A percentile compares a stretch with the other conserved stretches of the same genome.
Evolutionary conservation across 2,329 filamentous ascomycete genomes (phyloP).

Genomic region (Monosporascus sp.): DNA sequence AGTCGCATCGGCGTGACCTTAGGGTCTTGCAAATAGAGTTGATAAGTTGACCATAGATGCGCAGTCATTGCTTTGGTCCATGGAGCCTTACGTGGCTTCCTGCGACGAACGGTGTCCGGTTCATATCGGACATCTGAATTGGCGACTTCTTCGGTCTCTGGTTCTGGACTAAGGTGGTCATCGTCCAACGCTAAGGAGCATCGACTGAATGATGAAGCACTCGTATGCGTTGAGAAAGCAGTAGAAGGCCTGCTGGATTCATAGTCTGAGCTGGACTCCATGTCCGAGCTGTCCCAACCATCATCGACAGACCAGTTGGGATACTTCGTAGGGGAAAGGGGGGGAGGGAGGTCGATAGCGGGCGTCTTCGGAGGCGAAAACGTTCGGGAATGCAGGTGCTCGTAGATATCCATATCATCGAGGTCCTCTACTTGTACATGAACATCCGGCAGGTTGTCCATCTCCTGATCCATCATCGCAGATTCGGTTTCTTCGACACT

Average conservation of each 20-base stretch:
- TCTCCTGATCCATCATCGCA: conserved; percentile 35
- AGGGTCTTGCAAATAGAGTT: conserved; percentile 61
- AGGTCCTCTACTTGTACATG: conserved; percentile 28
- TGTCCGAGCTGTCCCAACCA: conserved; percentile 45
- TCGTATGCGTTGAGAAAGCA: conserved; percentile 55
- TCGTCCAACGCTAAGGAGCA: conserved; percentile 54
- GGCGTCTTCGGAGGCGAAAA: conserved; percentile 59
- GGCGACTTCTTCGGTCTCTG: conserved; percentile 31
- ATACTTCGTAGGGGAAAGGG: conserved; percentile 42
- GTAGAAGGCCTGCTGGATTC: conserved; percentile 58
- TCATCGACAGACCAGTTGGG: conserved; percentile 58
- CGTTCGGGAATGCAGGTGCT: conserved; percentile 33
- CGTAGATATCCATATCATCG: conserved; percentile 25
- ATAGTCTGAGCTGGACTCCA: conserved; percentile 54
- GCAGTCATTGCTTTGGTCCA: conserved; percentile 64
- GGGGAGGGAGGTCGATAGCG: conserved; percentile 40
- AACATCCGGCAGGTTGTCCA: conserved; percentile 32
- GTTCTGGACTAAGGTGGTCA: conserved; percentile 48
- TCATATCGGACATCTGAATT: conserved; percentile 9
- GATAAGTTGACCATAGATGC: conserved; percentile 62
- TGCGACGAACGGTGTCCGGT: conserved; percentile 5
- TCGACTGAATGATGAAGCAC: conserved; percentile 51
- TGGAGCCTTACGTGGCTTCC: conserved; percentile 44
- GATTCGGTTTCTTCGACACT: conserved; percentile 56
- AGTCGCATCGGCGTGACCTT: conserved; percentile 62